phyloP scores from a whole-genome alignment of 2,329 filamentous ascomycete genomes.

The Drechslerella coelobrocha region DNA sequence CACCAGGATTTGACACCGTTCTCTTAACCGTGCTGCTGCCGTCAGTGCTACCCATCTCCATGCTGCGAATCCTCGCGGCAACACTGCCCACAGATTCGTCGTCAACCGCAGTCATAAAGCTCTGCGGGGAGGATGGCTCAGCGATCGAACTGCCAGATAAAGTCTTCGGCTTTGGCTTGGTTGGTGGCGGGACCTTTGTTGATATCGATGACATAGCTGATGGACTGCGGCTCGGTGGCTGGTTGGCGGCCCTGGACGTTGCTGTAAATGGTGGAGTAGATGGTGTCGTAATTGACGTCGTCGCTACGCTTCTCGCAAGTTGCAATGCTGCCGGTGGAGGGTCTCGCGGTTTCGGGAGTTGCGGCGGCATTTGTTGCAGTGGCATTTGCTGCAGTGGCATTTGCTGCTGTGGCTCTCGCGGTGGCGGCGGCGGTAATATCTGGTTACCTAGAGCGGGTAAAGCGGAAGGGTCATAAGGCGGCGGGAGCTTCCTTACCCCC shows the following conservation, averaged over 20 bases:
- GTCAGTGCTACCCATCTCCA: conserved; percentile 23
- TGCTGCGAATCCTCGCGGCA: conserved; percentile 30
- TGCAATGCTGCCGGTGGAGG: conserved; percentile 61
- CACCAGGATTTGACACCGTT: conserved; percentile 27
- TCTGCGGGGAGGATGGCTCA: conserved; percentile 38
- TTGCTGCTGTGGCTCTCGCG: too few species aligned
- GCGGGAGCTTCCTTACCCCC: conserved; percentile 64
- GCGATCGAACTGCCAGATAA: conserved; percentile 12
- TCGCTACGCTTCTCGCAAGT: conserved; percentile 55
- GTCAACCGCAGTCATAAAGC: conserved; percentile 30
- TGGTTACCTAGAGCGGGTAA: conserved; percentile 61
- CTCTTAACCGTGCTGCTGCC: conserved; percentile 19
- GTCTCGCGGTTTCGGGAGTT: conserved; percentile 53
- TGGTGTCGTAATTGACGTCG: conserved; percentile 49
- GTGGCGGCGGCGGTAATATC: conserved; percentile 58
- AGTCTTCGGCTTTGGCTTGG: conserved; percentile 37
- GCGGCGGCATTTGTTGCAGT: conserved; percentile 7
- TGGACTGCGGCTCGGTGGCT: conserved; percentile 34
- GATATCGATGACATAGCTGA: conserved; percentile 17
- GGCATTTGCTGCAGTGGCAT: conserved; percentile 21
- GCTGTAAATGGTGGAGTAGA: conserved; percentile 55
- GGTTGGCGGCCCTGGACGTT: conserved; percentile 57
- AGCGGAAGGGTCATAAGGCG: conserved; percentile 62
- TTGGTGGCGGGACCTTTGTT: conserved; percentile 19
- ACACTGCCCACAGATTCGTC: conserved; percentile 32